These are phyloP conservation scores for Calonectria pteridis DNA, from an alignment of 2,329 filamentous ascomycete species.

Conservation along the genomic window DNA sequence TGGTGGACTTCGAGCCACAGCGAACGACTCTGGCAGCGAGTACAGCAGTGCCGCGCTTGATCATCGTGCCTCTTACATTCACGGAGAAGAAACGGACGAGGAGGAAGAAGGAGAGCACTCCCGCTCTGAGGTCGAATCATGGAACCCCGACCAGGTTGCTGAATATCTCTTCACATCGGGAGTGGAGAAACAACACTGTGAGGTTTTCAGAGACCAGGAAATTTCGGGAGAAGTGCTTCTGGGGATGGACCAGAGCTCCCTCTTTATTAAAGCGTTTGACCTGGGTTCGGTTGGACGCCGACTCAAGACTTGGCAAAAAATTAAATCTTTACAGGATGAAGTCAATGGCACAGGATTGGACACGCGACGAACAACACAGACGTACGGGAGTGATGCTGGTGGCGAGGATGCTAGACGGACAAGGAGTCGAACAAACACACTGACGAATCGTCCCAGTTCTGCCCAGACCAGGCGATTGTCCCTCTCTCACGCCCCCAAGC, in stretches of 20 bases:
- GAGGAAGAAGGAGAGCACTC: constrained; percentile 84
- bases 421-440: constrained; percentile 69
- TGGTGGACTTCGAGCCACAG: constrained; percentile 63
- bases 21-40: constrained; percentile 87
- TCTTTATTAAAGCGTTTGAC: constrained; percentile 96
- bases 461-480: constrained; percentile 63
- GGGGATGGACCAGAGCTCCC: constrained; percentile 93
- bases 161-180: constrained; percentile 89
- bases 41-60: constrained; percentile 86
- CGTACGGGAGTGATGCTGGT: constrained; percentile 70
- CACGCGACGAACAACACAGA: constrained; percentile 66
- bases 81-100: constrained; percentile 94
- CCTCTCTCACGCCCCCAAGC: constrained; percentile 61
- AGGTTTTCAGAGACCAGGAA: constrained; percentile 95
- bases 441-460: constrained; percentile 65
- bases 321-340: constrained; percentile 91
- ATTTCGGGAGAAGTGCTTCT: constrained; percentile 94
- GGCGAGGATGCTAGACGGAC: constrained; percentile 64
- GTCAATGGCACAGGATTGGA: constrained; percentile 66
- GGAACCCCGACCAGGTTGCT: constrained; percentile 86
- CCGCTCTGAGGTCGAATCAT: constrained; percentile 79
- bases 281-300: constrained; percentile 90
- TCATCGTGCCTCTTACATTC: constrained; percentile 88
- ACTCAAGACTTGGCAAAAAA: constrained; percentile 96
- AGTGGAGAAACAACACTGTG: constrained; percentile 90